These are phyloP conservation scores for Fraxinus anomala DNA, from an alignment of 257 asterid species.

Conservation along the genomic window DNA sequence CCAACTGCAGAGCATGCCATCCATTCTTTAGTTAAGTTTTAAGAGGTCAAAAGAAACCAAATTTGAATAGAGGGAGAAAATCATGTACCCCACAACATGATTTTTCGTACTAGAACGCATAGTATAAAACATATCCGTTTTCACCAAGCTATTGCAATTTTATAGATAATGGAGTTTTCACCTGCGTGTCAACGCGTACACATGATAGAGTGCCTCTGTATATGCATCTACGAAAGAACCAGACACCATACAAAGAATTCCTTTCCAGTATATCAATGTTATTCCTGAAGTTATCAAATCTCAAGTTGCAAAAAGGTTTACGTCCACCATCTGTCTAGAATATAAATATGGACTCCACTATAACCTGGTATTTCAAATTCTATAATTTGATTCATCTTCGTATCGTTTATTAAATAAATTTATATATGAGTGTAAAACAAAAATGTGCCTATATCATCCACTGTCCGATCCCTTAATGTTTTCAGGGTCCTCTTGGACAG, in stretches of 20 bases:
- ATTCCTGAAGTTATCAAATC: slow-evolving; percentile 4
- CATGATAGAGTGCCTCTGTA: background rate
- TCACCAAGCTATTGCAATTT: background rate
- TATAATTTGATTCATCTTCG: background rate
- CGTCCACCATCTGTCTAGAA: background rate
- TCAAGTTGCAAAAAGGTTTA: background rate
- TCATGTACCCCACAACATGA: background rate
- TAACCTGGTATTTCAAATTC: background rate
- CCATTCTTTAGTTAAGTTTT: slow-evolving; percentile 29
- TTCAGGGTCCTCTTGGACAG: background rate
- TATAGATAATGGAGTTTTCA: background rate
- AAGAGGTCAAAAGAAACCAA: slow-evolving; percentile 11
- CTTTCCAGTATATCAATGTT: background rate
- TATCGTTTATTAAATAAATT: too few relatives aligned
- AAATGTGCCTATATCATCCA: background rate
- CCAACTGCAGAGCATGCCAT: slow-evolving; percentile 60
- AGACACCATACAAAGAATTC: background rate
- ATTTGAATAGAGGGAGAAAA: slow-evolving; percentile 17
- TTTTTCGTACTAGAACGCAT: background rate
- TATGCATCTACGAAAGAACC: background rate
- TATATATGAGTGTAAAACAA: too few relatives aligned
- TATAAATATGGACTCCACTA: background rate
- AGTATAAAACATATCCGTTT: too few relatives aligned
- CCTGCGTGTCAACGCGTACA: background rate
- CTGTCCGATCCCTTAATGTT: background rate